These are phyloP conservation scores for Saccharomycopsis phalli DNA, from an alignment of 1,139 yeast species.

Conservation along the genomic window DNA sequence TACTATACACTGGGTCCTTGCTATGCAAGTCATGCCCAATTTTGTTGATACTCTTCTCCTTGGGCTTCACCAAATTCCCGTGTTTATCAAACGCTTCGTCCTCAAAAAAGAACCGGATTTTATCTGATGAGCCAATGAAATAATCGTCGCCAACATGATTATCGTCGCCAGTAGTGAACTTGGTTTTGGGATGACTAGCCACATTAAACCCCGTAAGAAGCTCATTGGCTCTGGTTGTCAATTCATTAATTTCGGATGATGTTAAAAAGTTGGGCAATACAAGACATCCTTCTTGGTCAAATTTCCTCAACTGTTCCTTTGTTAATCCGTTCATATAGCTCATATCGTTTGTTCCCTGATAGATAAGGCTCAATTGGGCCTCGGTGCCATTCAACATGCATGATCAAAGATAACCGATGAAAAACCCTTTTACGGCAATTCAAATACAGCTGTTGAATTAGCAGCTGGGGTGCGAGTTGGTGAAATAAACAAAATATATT, in stretches of 20 bases:
- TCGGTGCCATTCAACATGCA: no score
- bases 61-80: conserved; percentile 37
- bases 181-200: conserved; percentile 58
- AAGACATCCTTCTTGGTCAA: conserved; percentile 52
- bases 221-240: conserved; percentile 37
- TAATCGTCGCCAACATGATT: conserved; percentile 69
- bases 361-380: background rate
- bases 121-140: conserved; percentile 62
- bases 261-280: conserved; percentile 50
- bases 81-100: conserved; percentile 52
- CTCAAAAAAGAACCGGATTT: conserved; percentile 63
- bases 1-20: conserved; percentile 38
- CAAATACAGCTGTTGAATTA: no score
- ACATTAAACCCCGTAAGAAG: conserved; percentile 45
- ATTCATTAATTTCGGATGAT: conserved; percentile 31
- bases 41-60: conserved; percentile 57
- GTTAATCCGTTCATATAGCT: conserved; percentile 23
- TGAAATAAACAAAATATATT: no score
- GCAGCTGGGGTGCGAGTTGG: no score
- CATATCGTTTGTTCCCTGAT: no score
- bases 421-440: no score
- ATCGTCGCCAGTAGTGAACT: conserved; percentile 53
- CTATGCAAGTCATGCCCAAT: conserved; percentile 74
- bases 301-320: conserved; percentile 36
- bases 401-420: no score